These are phyloP conservation scores for Juncus effusus DNA, from an alignment of 176 grass and related monocot genomes.

Conservation along the genomic window DNA sequence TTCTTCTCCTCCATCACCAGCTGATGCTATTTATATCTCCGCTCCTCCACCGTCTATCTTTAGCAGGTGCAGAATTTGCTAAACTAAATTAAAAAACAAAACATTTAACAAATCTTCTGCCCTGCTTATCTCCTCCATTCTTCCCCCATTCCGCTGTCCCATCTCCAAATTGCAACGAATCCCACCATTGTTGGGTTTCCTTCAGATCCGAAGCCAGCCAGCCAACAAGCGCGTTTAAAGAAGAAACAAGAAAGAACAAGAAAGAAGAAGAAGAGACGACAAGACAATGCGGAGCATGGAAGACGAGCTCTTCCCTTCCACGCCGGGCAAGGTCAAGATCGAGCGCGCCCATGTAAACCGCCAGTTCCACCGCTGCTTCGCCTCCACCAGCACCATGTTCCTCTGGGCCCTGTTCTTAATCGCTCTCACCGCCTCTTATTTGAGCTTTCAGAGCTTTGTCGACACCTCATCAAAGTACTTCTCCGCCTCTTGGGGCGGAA, in stretches of 20 bases:
- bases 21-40: slow-evolving; percentile 45
- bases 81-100: slow-evolving; percentile 15
- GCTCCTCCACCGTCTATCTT: slow-evolving; percentile 16
- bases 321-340: slow-evolving; percentile 92
- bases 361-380: slow-evolving; percentile 79
- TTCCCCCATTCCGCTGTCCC: neutral
- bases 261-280: neutral
- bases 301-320: slow-evolving; percentile 87
- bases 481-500: slow-evolving; percentile 65
- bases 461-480: slow-evolving; percentile 85
- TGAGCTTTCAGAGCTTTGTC: slow-evolving; percentile 83
- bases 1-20: neutral
- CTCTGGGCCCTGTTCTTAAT: slow-evolving; percentile 84
- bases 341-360: slow-evolving; percentile 59
- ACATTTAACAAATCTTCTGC: slow-evolving; percentile 14
- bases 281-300: slow-evolving; percentile 70
- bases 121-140: slow-evolving; percentile 17
- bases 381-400: slow-evolving; percentile 75
- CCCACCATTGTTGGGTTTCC: neutral
- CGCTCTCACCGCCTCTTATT: slow-evolving; percentile 82
- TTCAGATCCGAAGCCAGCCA: too few relatives aligned
- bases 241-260: too few relatives aligned
- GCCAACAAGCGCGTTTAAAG: too few relatives aligned
- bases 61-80: slow-evolving; percentile 60
- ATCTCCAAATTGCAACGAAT: too few relatives aligned